Evolutionary conservation across 257 asterid species (phyloP), one percentile per base, ranked within the genome.

Genomic region (Petunia secreta): DNA sequence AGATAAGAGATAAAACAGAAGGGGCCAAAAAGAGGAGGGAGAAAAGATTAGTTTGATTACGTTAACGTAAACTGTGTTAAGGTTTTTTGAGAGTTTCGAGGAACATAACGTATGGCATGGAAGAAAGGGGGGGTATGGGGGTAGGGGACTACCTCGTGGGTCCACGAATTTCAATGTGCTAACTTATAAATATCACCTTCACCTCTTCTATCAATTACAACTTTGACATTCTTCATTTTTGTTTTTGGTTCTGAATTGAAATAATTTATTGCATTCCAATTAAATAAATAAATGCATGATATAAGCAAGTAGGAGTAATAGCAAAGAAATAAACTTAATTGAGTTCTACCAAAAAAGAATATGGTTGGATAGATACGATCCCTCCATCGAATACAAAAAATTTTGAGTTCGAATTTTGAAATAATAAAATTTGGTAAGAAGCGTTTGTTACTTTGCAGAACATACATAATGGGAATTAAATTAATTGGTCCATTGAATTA

Each of bases 121-220:
- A 50, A 58, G 10, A 8, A 79, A 60, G 8, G 14, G n/a, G n/a
- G n/a, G n/a, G n/a, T n/a, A n/a, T n/a, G n/a, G n/a, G n/a, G 74
- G 5, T 67, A n/a, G 69, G 65, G 46, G 87, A 80, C 55, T 53
- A 57, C 80, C 87, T 69, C 87, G 88, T 87, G 88, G 90, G 94
- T 54, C 90, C 88, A 36, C 88, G 74, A 54, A 75, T 57, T 82
- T 83, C 88, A 81, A 88, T 90, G 86, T 79, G 1, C 0, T 3
- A 4, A 0, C 39, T 78, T 44, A 46, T 73, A 38, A 52, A 0
- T 75, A 55, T 77, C 75, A 80, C 87, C 85, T 84, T 80, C 34
- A 0, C 8, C 55, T 52, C 16, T 75, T 50, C 62, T 11, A 4
- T 50, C 50, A 73, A 34, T 78, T 66, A 13, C 4, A 15, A 54